Evolutionary conservation across 352 stramenopile genomes (phyloP).

Genomic region (Phytophthora pinifolia): DNA sequence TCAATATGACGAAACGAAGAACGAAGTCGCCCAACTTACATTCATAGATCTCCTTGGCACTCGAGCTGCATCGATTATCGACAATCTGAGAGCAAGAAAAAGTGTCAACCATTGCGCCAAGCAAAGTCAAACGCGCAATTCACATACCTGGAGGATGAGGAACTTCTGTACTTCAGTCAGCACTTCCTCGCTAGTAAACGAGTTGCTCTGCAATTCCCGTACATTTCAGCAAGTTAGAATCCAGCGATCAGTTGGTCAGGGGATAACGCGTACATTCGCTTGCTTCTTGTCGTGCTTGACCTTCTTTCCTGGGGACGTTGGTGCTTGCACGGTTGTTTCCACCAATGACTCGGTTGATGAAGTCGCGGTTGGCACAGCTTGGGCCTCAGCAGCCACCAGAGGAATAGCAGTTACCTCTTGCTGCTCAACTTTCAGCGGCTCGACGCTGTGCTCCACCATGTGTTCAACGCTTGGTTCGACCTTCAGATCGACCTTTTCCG

Average conservation of each 20-base stretch:
- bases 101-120: background rate
- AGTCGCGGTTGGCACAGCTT: background rate
- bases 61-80: constrained; percentile 53
- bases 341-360: background rate
- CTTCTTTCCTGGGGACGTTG: too few relatives aligned
- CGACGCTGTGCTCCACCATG: background rate
- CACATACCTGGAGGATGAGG: constrained; percentile 36
- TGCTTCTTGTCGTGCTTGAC: too few relatives aligned
- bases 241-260: background rate
- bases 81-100: constrained; percentile 32
- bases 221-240: constrained; percentile 8
- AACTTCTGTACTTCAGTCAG: constrained; percentile 36
- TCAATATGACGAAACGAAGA: too few relatives aligned
- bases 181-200: constrained; percentile 28
- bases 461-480: background rate
- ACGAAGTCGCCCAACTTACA: too few relatives aligned
- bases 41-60: constrained; percentile 55
- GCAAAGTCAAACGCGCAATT: background rate
- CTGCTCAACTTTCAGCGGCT: constrained; percentile 1
- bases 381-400: background rate
- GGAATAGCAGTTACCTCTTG: too few relatives aligned
- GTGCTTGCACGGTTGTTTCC: background rate
- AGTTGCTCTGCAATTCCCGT: constrained; percentile 29
- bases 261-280: background rate
- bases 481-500: background rate